Conservation (phyloP, 352 stramenopile genomes). For the Globisporangium radiosum region DNA sequence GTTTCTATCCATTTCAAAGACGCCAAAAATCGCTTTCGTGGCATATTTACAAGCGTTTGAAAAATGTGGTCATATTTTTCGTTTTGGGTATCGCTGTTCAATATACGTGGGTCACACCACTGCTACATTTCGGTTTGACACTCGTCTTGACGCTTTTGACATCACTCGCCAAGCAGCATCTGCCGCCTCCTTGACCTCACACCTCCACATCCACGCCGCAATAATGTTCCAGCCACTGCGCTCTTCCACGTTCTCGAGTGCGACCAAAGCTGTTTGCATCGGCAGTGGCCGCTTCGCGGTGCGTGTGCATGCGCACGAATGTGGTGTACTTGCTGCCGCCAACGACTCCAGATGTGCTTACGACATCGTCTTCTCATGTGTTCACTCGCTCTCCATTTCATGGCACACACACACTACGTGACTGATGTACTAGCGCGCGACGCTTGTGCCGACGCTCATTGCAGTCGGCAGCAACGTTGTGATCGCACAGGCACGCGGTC, state of each 20-base stretch:
- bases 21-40: too few species aligned
- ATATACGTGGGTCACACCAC: too few species aligned
- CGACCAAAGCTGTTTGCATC: slow-evolving; percentile 45
- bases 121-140: too few species aligned
- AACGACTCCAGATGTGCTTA: too few species aligned
- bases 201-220: neutral
- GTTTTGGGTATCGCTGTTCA: too few species aligned
- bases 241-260: slow-evolving; percentile 14
- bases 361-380: neutral
- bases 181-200: too few species aligned
- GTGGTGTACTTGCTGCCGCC: too few species aligned
- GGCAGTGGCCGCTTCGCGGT: slow-evolving; percentile 71
- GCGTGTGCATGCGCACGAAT: neutral
- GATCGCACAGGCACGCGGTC: slow-evolving; percentile 27
- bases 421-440: slow-evolving; percentile 14
- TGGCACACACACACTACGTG: neutral
- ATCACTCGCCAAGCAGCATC: too few species aligned
- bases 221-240: slow-evolving; percentile 22
- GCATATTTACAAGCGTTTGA: too few species aligned
- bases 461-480: slow-evolving; percentile 19
- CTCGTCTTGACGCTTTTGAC: too few species aligned
- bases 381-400: neutral
- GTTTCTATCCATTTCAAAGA: too few species aligned
- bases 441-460: slow-evolving; percentile 26
- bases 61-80: too few species aligned